These are phyloP conservation scores for Backusella tuberculispora DNA, from an alignment of 192 early-diverging fungal species.

Conservation along the genomic window DNA sequence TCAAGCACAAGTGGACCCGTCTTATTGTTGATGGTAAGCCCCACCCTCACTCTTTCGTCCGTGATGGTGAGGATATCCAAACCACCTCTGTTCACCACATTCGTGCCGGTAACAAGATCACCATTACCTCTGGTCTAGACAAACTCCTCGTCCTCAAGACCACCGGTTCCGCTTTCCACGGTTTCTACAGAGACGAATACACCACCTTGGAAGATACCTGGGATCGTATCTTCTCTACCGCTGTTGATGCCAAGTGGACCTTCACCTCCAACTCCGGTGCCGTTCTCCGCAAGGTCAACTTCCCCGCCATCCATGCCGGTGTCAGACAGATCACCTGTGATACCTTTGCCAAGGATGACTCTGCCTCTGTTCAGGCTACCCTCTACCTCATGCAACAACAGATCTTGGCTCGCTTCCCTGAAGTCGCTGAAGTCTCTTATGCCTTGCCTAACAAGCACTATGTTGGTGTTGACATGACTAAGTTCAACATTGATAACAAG, in stretches of 20 bases:
- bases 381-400: conserved; percentile 77
- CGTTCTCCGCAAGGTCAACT: conserved; percentile 48
- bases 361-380: conserved; percentile 81
- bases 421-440: conserved; percentile 66
- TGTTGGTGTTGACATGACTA: conserved; percentile 72
- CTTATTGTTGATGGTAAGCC: conserved; percentile 62
- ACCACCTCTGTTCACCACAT: conserved; percentile 60
- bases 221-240: conserved; percentile 80
- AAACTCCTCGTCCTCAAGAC: conserved; percentile 82
- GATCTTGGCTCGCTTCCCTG: conserved; percentile 60
- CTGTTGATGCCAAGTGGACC: conserved; percentile 72
- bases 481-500: conserved; percentile 70
- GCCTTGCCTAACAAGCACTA: conserved; percentile 81
- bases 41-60: conserved; percentile 75
- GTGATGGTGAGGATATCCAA: conserved; percentile 71
- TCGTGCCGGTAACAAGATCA: conserved; percentile 46
- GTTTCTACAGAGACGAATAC: conserved; percentile 74
- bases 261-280: conserved; percentile 42
- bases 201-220: conserved; percentile 71
- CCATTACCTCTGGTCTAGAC: conserved; percentile 67
- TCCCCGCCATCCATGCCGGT: conserved; percentile 58
- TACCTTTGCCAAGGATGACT: conserved; percentile 75
- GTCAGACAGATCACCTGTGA: conserved; percentile 71
- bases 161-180: conserved; percentile 78
- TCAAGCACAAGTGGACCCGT: conserved; percentile 77